Evolutionary conservation across 1,139 yeast species (phyloP).

Genomic region (Taphrina betulina): DNA sequence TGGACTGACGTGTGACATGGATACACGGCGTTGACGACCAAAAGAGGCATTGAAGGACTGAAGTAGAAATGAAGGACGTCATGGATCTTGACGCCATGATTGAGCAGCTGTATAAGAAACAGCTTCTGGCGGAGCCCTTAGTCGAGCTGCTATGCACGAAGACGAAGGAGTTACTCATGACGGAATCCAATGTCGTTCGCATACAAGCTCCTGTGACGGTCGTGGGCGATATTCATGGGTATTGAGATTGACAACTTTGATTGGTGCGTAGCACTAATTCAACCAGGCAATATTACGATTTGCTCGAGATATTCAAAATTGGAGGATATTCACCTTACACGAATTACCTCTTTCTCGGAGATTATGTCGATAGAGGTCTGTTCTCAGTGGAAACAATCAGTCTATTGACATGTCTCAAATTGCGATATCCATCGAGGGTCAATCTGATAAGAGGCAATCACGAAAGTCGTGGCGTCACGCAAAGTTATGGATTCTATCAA

Average conservation of each 20-base stretch:
- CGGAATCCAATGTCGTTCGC: constrained; percentile 82
- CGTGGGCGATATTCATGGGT: constrained; percentile 97
- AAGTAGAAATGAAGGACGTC: too few relatives aligned
- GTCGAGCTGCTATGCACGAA: constrained; percentile 65
- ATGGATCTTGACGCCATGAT: constrained; percentile 63
- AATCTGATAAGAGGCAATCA: constrained; percentile 89
- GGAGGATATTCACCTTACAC: constrained; percentile 95
- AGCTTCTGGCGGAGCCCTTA: constrained; percentile 66
- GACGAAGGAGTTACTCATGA: constrained; percentile 69
- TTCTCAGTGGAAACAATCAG: constrained; percentile 91
- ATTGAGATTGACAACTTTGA: constrained; percentile 3
- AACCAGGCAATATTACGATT: constrained; percentile 75
- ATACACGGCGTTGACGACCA: too few relatives aligned
- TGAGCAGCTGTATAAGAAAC: constrained; percentile 61
- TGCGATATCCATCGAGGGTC: constrained; percentile 81
- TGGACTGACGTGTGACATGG: too few relatives aligned
- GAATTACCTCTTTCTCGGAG: constrained; percentile 82
- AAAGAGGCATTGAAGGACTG: too few relatives aligned
- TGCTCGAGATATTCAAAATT: constrained; percentile 83
- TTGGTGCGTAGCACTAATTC: too few relatives aligned
- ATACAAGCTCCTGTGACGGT: constrained; percentile 85
- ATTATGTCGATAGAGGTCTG: constrained; percentile 85
- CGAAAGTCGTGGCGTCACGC: constrained; percentile 93
- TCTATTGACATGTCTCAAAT: constrained; percentile 73
- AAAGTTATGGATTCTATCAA: constrained; percentile 92